phyloP scores from a whole-genome alignment of 805 yeast genomes.

The Ogataea ramenticola region DNA sequence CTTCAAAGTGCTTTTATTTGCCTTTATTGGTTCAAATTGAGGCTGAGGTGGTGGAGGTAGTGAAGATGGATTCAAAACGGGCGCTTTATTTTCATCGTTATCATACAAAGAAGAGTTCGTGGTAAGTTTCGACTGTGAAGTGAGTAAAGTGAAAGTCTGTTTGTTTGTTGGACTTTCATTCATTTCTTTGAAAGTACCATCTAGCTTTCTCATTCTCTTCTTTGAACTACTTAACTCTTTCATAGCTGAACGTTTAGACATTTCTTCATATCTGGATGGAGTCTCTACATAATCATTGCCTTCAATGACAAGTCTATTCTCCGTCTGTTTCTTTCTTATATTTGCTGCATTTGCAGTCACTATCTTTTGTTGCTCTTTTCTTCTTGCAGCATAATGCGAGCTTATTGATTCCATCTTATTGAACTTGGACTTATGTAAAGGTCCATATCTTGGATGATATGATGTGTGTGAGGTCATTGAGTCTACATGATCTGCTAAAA shows the following conservation, averaged over 20 bases:
- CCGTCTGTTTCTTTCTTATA: not conserved
- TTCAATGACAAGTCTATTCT: not conserved
- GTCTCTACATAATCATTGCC: not conserved
- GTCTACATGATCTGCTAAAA: conserved; percentile 10
- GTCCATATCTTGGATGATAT: conserved; percentile 31
- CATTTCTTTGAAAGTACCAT: conserved; percentile 21
- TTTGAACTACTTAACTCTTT: conserved; percentile 22
- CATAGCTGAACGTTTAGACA: conserved; percentile 13
- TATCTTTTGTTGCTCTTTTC: conserved; percentile 4
- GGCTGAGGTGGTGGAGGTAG: conserved; percentile 1
- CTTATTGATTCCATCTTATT: conserved; percentile 44
- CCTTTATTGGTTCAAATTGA: not conserved
- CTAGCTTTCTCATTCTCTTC: conserved; percentile 18
- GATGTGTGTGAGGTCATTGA: too few relatives aligned
- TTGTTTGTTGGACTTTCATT: conserved; percentile 23
- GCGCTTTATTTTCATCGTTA: not conserved
- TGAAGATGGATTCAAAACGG: not conserved
- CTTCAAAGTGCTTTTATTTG: not conserved
- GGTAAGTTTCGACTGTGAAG: not conserved
- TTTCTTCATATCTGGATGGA: not conserved
- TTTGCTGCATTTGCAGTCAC: not conserved
- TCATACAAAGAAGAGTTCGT: not conserved
- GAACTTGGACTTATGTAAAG: conserved; percentile 37
- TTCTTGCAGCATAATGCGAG: conserved; percentile 38
- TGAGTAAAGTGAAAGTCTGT: not conserved